Base-by-base conservation (phyloP, 306 rosid species). In the Spatholobus suberectus region DNA sequence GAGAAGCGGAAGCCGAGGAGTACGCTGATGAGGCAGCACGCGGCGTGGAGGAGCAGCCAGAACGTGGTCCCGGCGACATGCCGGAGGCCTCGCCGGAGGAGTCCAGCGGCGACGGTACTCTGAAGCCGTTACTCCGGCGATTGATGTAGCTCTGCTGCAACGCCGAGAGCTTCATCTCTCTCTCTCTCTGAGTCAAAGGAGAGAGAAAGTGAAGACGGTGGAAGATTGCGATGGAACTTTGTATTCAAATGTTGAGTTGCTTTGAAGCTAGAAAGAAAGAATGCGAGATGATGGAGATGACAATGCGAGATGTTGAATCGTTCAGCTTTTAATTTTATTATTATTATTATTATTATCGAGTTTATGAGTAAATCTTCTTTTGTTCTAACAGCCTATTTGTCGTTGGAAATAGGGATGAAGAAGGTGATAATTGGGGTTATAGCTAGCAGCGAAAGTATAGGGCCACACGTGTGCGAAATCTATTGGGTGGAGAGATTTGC, bases 1-100 rank as follows among this genome's bases (percentile, higher is more conserved):
- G 98, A 95, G 81, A 95, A 89, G 57, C 95, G 94, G 86, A 89
- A 95, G 20, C 97, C 97, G 3, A 93, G 89, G 3, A 92, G 77
- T 12, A 95, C 89, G 66, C 98, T 90, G 9, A 91, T 65, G 47
- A 93, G 79, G 78, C 98, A 95, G 81, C 92, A 95, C 14, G 88
- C 81, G 0, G 88, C 89, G 11, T 95, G 94, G 15, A 91, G 90
- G 37, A 91, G 35, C 3, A 95, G 86, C 95, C 93, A 93, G 59
- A 90, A 90, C 55, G 89, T 44, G 52, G 87, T 76, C 1, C 70
- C 24, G 95, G 89, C 4, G 97, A 95, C 90, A 87, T 95, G 18
- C 81, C 70, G 32, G 94, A 69, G 38, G 78, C 79, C 8, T 93
- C 97, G 1, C 84, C 78, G 14, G 97, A 55, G 12, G 93, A 82